Base-by-base conservation (phyloP, 148 eudicot genomes). In the Suaeda aralocaspica region DNA sequence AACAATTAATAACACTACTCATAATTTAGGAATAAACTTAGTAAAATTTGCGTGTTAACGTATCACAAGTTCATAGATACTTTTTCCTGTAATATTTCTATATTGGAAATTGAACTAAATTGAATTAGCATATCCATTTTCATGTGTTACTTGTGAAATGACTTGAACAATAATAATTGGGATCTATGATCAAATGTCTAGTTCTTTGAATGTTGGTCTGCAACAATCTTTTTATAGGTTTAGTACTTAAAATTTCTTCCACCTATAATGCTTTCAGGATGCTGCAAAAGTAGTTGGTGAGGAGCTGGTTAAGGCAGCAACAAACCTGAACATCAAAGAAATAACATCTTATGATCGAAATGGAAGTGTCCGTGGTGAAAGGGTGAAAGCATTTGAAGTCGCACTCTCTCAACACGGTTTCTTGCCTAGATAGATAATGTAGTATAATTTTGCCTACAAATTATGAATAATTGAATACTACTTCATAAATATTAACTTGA, bases 291-390 rank as follows among this genome's bases (percentile, higher is more conserved):
- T 75, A 30, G 88, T 94, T 28, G 99, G 99, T 16, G 89, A 89
- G 71, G 92, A 91, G 82, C 91, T 94, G 67, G 84, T 91, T 18
- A 91, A 86, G 82, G 76, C 90, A 69, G 93, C 96, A 73, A 63
- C 81, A 44, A 76, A 82, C 67, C 91, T 93, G 45, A 59, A 84
- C 56, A 84, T 94, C 39, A 64, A 71, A 51, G 97, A 91, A 70
- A 87, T 94, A 56, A 89, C 98, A 39, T 81, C 81, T 24, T 94
- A 91, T 77, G 97, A 91, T 87, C 83, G 89, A 21, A 94, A 91
- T 79, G 88, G 91, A 10, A 78, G 59, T 49, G 79, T 83, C 69
- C 44, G 75, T 36, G 90, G 89, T 11, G 85, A 87, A 80, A 79
- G 83, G 68, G 76, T 92, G 74, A 73, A 84, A 67, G 98, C 98